Base-by-base conservation (phyloP, 176 grass and related monocot genomes). In the Carex pumila region DNA sequence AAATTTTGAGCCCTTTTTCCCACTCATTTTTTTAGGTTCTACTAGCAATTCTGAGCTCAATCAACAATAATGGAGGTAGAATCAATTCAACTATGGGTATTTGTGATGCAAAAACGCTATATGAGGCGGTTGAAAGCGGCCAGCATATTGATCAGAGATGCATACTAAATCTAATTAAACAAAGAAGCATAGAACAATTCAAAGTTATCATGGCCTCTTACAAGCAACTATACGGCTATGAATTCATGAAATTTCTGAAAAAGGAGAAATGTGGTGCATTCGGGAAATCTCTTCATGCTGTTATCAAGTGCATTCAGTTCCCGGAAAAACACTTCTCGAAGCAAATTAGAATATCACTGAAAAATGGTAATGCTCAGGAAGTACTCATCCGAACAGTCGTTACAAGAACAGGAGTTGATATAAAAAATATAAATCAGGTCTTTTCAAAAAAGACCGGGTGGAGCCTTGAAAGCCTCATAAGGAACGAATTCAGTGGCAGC, bases 71-170 rank as follows among this genome's bases (percentile, higher is more conserved):
- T 61, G 64, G 81, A 61, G 80, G 81, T 11, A 84, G 62, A 59
- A 73, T 75, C 5, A 86, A 87, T 60, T 45, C 74, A 53, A 87
- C 54, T 65, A 60, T 87, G 88, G 81, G 85, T 41, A 90, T 90
- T 59, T 90, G 88, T 68, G 73, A 90, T 58, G 85, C 85, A 53
- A 90, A 90, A 79, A 75, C 55, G 13, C 75, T 90, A 65, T 87
- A 81, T 47, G 89, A 90, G 37, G 85, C 89, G 9, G 84, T 90
- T 10, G 89, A 81, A 61, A 90, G 81, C 17, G 85, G 85, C 13
- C 78, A 80, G 65, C 9, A 59, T n/a, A 79, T 90, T 0, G 89
- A 90, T 56, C 64, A 81, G 61, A 87, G 81, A 61, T 19, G 85
- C 76, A 43, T 90, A 58, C 6, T 75, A 50, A 56, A 73, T 67